Conservation (phyloP, 202 grass and related monocot species). For the Schoenoplectus triqueter region DNA sequence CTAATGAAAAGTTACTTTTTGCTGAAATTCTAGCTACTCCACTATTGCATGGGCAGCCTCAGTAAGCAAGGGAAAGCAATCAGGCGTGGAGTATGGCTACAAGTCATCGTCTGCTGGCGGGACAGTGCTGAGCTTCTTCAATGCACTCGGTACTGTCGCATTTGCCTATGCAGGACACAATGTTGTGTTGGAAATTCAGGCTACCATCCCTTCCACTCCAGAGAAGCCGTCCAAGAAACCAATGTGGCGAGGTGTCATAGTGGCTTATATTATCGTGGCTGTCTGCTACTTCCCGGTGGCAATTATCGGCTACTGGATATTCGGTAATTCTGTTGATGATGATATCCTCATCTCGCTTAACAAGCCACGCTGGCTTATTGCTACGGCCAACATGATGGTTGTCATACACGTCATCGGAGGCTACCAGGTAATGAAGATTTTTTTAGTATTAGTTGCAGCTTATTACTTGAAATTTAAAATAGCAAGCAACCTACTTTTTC, state of each 20-base stretch:
- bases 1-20: background rate
- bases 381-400: conserved; percentile 51
- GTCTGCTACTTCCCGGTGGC: conserved; percentile 73
- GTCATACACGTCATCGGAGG: conserved; percentile 52
- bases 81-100: conserved; percentile 47
- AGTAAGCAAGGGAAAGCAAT: conserved; percentile 29
- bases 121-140: conserved; percentile 49
- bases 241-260: conserved; percentile 58
- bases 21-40: conserved; percentile 54
- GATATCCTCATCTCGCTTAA: conserved; percentile 58
- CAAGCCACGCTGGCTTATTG: conserved; percentile 65
- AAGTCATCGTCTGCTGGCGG: conserved; percentile 27
- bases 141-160: conserved; percentile 45
- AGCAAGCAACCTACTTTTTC: too few relatives aligned
- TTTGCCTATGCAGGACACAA: conserved; percentile 67
- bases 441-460: too few relatives aligned
- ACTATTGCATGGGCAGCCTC: conserved; percentile 75
- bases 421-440: conserved; percentile 45
- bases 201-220: conserved; percentile 63
- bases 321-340: conserved; percentile 48
- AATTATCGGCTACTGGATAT: conserved; percentile 50
- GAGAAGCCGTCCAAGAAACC: conserved; percentile 63
- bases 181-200: conserved; percentile 72
- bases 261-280: conserved; percentile 56
- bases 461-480: too few relatives aligned